Conservation (phyloP, 352 stramenopile species). For the Globisporangium camurandrum region DNA sequence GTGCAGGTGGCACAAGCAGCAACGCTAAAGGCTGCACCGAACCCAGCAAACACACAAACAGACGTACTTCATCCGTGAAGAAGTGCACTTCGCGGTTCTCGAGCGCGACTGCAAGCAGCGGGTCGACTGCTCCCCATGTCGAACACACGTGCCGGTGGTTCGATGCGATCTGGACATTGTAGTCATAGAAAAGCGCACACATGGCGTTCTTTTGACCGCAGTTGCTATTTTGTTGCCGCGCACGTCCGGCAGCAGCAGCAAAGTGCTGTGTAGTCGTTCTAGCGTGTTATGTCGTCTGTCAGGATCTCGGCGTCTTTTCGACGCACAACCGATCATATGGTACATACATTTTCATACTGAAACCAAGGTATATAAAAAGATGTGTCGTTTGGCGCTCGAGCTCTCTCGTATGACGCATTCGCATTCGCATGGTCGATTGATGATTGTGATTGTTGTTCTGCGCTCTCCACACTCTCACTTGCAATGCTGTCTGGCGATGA, state of each 20-base stretch:
- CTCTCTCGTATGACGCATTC: neutral
- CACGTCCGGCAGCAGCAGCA: neutral
- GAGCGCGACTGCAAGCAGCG: constrained; percentile 70
- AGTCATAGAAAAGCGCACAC: constrained; percentile 80
- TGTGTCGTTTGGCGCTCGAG: too few species aligned
- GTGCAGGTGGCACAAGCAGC: too few species aligned
- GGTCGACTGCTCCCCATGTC: constrained; percentile 78
- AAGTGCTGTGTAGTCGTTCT: too few species aligned
- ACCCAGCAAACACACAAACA: neutral
- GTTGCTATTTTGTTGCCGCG: neutral
- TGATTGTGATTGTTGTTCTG: neutral
- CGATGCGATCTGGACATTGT: constrained; percentile 54
- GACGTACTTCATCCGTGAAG: constrained; percentile 79
- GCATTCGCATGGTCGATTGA: neutral
- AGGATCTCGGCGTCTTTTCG: too few species aligned
- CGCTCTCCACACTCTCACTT: too few species aligned
- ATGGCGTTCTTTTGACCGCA: neutral
- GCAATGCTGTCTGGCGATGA: neutral
- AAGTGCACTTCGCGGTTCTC: constrained; percentile 87
- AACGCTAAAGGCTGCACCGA: too few species aligned
- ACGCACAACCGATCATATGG: too few species aligned
- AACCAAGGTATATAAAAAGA: too few species aligned
- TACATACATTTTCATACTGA: too few species aligned
- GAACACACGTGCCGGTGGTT: constrained; percentile 67
- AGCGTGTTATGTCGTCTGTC: too few species aligned